Conservation (phyloP, 805 yeast genomes). For the Brettanomyces custersianus region DNA sequence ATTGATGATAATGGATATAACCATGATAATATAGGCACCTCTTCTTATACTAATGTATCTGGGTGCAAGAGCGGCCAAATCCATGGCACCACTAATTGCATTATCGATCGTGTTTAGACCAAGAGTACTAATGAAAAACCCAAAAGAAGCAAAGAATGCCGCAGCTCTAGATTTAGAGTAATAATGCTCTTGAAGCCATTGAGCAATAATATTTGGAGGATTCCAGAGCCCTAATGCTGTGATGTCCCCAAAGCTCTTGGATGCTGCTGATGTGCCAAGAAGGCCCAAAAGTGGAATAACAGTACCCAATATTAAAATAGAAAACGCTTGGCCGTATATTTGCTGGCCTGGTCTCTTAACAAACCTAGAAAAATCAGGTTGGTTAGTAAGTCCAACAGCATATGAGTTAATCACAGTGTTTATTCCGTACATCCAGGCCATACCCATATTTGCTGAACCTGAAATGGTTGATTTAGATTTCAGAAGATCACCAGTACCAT, state of each 20-base stretch:
- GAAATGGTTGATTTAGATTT: conserved; percentile 5
- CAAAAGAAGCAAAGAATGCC: conserved; percentile 36
- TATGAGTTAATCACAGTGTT: conserved; percentile 42
- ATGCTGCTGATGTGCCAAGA: conserved; percentile 33
- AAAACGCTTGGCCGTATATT: conserved; percentile 21
- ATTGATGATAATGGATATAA: conserved; percentile 27
- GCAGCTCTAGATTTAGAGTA: conserved; percentile 37
- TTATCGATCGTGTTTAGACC: conserved; percentile 30
- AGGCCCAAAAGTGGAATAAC: conserved; percentile 37
- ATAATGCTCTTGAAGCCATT: conserved; percentile 32
- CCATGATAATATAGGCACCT: conserved; percentile 33
- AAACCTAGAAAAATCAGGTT: conserved; percentile 29
- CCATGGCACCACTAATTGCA: conserved; percentile 42
- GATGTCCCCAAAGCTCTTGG: conserved; percentile 15
- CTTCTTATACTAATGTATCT: conserved; percentile 33
- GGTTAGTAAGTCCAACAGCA: conserved; percentile 30
- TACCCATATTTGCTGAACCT: conserved; percentile 4
- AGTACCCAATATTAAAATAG: conserved; percentile 21
- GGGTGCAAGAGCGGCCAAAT: conserved; percentile 38
- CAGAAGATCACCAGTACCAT: conserved; percentile 8
- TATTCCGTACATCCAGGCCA: conserved; percentile 32
- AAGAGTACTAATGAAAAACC: conserved; percentile 29
- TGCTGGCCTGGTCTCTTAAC: conserved; percentile 25
- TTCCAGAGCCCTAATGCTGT: conserved; percentile 28
- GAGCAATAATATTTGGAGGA: conserved; percentile 32